Percentiles rank a stretch among this genome's conserved stretches.
Evolutionary conservation across 106 monocot species (phyloP).

Genomic region (Dendrobium officinale): DNA sequence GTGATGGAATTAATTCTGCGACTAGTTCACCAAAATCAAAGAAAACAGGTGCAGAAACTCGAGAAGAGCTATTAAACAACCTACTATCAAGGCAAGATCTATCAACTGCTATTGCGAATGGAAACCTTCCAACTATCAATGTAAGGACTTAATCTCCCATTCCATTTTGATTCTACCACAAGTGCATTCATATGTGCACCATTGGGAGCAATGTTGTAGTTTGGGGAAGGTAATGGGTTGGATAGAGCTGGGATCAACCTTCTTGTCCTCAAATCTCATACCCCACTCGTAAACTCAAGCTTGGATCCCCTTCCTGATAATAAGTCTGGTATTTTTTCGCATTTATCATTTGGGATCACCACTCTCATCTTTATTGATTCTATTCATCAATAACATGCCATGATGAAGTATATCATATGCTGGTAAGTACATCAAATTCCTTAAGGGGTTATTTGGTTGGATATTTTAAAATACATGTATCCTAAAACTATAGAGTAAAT

Average conservation of each 20-base stretch:
- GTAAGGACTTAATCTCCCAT: conserved; percentile 21
- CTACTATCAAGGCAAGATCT: conserved; percentile 46
- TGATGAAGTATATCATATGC: neutral
- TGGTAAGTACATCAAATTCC: neutral
- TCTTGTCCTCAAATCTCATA: too few species aligned
- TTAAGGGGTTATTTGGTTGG: neutral
- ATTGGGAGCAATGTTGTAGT: too few species aligned
- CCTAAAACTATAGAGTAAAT: too few species aligned
- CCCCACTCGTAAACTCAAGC: too few species aligned
- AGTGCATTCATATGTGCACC: neutral
- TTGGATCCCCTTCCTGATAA: too few species aligned
- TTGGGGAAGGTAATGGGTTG: too few species aligned
- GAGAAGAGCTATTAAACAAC: conserved; percentile 56
- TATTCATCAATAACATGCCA: neutral
- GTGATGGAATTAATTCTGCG: conserved; percentile 45
- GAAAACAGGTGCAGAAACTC: conserved; percentile 76
- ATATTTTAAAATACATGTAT: too few species aligned
- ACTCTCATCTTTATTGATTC: neutral
- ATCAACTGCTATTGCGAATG: conserved; percentile 21
- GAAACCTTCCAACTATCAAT: conserved; percentile 31
- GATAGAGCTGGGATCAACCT: too few species aligned
- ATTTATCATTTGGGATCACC: neutral
- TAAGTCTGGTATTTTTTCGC: too few species aligned
- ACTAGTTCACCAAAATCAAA: conserved; percentile 71
- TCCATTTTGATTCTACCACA: too few species aligned